Conservation (phyloP, 768 basidiomycete species). For the Sporobolomyces phaffii region DNA sequence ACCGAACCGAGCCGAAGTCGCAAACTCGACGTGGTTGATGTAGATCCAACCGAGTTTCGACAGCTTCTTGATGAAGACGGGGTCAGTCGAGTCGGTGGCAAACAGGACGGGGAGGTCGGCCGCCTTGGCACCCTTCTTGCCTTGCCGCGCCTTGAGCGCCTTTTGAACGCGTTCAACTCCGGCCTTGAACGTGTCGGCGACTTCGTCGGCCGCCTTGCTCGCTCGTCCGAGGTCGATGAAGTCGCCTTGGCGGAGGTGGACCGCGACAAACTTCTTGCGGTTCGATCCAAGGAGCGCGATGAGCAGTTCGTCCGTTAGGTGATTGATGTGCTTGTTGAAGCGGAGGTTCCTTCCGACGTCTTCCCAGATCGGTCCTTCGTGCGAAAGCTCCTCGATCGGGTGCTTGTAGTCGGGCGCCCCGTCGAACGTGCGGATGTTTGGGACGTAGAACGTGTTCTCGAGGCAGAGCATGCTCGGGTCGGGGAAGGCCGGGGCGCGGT, state of each 20-base stretch:
- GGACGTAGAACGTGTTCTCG: slow-evolving; percentile 38
- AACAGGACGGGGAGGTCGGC: slow-evolving; percentile 14
- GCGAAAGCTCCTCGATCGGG: slow-evolving; percentile 30
- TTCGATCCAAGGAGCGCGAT: slow-evolving; percentile 23
- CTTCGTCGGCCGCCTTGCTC: slow-evolving; percentile 3
- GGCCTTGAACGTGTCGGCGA: slow-evolving; percentile 16
- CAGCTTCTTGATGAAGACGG: slow-evolving; percentile 21
- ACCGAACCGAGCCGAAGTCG: slow-evolving; percentile 8
- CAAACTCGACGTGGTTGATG: slow-evolving; percentile 25
- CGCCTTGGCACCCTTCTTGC: not conserved
- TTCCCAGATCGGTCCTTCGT: slow-evolving; percentile 34
- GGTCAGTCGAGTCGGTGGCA: slow-evolving; percentile 34
- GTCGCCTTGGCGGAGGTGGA: slow-evolving; percentile 32
- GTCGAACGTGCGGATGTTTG: slow-evolving; percentile 25
- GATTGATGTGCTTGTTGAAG: slow-evolving; percentile 32
- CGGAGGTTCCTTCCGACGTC: slow-evolving; percentile 17
- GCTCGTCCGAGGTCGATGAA: slow-evolving; percentile 23
- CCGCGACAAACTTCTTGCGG: slow-evolving; percentile 26
- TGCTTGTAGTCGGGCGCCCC: slow-evolving; percentile 24
- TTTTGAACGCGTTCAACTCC: slow-evolving; percentile 21
- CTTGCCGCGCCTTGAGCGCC: not conserved
- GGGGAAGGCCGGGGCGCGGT: slow-evolving; percentile 25
- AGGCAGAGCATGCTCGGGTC: slow-evolving; percentile 34
- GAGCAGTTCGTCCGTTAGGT: slow-evolving; percentile 33
- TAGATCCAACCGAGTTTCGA: slow-evolving; percentile 22